Conservation (phyloP, 164 flowering plant species). For the Berberis thunbergii region DNA sequence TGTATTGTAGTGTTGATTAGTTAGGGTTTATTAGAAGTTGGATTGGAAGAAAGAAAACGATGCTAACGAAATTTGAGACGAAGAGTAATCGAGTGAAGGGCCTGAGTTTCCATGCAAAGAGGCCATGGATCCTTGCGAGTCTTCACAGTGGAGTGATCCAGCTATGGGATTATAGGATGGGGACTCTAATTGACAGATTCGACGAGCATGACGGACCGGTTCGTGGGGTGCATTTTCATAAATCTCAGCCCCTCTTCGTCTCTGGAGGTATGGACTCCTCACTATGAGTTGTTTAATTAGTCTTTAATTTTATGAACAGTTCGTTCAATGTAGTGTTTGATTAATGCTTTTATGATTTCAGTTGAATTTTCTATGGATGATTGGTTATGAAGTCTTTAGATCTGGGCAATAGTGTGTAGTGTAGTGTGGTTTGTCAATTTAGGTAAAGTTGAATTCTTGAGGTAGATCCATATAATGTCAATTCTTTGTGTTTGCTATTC, state of each 20-base stretch:
- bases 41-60: constrained; percentile 8
- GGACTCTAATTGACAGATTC: constrained; percentile 32
- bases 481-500: too few relatives aligned
- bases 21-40: constrained; percentile 8
- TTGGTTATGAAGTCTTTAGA: too few relatives aligned
- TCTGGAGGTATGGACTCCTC: constrained; percentile 25
- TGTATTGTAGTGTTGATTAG: neutral
- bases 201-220: constrained; percentile 39
- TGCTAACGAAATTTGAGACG: constrained; percentile 32
- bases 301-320: too few relatives aligned
- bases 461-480: too few relatives aligned
- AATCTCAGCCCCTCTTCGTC: constrained; percentile 33
- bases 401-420: too few relatives aligned
- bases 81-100: constrained; percentile 40
- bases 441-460: too few relatives aligned
- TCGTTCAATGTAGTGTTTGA: too few relatives aligned
- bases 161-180: constrained; percentile 40
- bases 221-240: constrained; percentile 34
- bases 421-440: too few relatives aligned
- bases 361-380: too few relatives aligned
- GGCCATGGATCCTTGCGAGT: constrained; percentile 42
- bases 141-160: constrained; percentile 37
- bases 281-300: neutral
- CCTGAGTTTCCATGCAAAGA: constrained; percentile 32
- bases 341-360: too few relatives aligned